Conservation (phyloP, 139 green algal species). For the Zygnema circumcarinatum region DNA sequence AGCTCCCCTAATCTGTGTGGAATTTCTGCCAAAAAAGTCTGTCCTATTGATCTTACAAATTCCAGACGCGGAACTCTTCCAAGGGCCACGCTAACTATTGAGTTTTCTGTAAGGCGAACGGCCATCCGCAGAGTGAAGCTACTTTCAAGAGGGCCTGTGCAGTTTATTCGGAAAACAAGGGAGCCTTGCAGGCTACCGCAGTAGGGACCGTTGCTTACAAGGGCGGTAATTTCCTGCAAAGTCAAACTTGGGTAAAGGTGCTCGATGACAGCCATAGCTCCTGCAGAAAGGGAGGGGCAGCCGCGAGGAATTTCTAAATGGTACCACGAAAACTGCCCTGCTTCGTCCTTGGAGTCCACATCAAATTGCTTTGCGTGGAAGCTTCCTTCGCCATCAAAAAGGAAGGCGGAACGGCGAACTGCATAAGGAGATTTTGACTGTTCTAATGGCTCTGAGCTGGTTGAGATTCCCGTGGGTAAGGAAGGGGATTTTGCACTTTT, state of each 20-base stretch:
- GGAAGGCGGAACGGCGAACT: background rate
- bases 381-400: slow-evolving; percentile 11
- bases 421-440: background rate
- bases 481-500: background rate
- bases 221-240: slow-evolving; percentile 39
- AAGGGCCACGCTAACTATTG: slow-evolving; percentile 30
- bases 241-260: slow-evolving; percentile 11
- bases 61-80: slow-evolving; percentile 23
- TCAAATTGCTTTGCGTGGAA: background rate
- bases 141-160: slow-evolving; percentile 3
- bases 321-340: slow-evolving; percentile 41
- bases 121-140: slow-evolving; percentile 35
- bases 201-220: slow-evolving; percentile 48
- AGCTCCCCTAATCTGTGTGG: background rate
- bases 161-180: slow-evolving; percentile 40
- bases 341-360: background rate
- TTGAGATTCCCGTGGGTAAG: background rate
- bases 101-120: slow-evolving; percentile 3
- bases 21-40: slow-evolving; percentile 11
- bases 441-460: background rate
- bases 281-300: slow-evolving; percentile 7
- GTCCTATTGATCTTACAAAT: background rate
- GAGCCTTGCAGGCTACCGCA: slow-evolving; percentile 33
- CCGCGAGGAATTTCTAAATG: slow-evolving; percentile 46
- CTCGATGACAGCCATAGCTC: slow-evolving; percentile 12